Conservation (phyloP, 257 asterid species). For the Jacaranda copaia region DNA sequence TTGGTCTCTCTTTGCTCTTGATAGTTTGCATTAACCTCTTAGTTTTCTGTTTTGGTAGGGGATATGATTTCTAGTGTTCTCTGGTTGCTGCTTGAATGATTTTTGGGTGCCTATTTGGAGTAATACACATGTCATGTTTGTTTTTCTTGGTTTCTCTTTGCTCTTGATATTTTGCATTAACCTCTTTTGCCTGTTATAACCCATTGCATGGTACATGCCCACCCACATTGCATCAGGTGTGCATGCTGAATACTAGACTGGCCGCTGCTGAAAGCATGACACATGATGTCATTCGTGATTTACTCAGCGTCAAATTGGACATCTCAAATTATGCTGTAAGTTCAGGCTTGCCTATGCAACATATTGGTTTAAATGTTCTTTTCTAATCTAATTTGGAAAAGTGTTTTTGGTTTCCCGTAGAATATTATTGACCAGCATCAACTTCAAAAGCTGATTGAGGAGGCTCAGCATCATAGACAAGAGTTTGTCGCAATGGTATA, state of each 20-base stretch:
- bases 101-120: too few relatives aligned
- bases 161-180: not conserved
- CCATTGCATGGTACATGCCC: conserved; percentile 1
- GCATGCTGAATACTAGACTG: conserved; percentile 75
- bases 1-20: conserved; percentile 10
- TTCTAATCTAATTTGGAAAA: conserved; percentile 16
- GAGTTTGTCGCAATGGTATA: conserved; percentile 66
- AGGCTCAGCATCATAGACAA: conserved; percentile 71
- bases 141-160: too few relatives aligned
- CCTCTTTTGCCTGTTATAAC: conserved; percentile 24
- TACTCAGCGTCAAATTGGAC: conserved; percentile 90
- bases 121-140: too few relatives aligned
- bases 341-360: conserved; percentile 26
- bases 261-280: conserved; percentile 94
- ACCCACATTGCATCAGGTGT: conserved; percentile 58
- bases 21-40: too few relatives aligned
- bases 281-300: conserved; percentile 93
- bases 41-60: not conserved
- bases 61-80: too few relatives aligned
- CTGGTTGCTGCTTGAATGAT: too few relatives aligned
- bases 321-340: conserved; percentile 85
- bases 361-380: conserved; percentile 15
- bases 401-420: conserved; percentile 44
- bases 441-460: conserved; percentile 77
- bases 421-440: conserved; percentile 74